Evolutionary conservation across 2,329 filamentous ascomycete genomes (phyloP).

Genomic region (Apiospora phragmitis): DNA sequence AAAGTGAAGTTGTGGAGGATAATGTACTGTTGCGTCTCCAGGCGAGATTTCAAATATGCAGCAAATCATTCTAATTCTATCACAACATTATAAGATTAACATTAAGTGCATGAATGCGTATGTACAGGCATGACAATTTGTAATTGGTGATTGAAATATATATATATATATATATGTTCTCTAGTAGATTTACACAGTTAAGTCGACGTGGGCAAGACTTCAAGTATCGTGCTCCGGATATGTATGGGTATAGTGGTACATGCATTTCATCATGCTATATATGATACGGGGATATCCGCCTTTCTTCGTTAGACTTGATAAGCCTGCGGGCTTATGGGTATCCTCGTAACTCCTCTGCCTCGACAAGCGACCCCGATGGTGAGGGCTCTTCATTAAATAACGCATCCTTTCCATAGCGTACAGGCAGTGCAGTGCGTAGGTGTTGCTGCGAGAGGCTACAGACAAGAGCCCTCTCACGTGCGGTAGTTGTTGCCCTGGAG

Average conservation of each 20-base stretch:
- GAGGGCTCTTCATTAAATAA: constrained; percentile 1
- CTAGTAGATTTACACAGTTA: constrained; percentile 5
- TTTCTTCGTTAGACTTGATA: neutral
- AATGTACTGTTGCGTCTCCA: neutral
- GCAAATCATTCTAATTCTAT: neutral
- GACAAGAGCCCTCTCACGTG: neutral
- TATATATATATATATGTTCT: neutral
- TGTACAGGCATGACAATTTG: neutral
- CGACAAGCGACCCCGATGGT: neutral
- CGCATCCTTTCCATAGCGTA: neutral
- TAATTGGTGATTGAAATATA: neutral
- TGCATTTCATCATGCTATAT: constrained; percentile 1
- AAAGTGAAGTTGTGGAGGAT: neutral
- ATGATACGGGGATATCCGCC: neutral
- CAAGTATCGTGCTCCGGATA: neutral
- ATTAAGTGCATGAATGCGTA: neutral
- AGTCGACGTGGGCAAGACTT: neutral
- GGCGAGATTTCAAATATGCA: neutral
- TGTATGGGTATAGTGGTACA: neutral
- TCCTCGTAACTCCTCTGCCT: neutral
- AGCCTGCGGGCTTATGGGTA: neutral
- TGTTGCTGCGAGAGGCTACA: neutral
- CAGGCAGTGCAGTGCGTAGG: neutral
- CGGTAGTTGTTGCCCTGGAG: neutral
- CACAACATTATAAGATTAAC: neutral